These are phyloP conservation scores for Phycomyces blakesleeanus DNA, from an alignment of 192 early-diverging fungal genomes.

Conservation along the genomic window DNA sequence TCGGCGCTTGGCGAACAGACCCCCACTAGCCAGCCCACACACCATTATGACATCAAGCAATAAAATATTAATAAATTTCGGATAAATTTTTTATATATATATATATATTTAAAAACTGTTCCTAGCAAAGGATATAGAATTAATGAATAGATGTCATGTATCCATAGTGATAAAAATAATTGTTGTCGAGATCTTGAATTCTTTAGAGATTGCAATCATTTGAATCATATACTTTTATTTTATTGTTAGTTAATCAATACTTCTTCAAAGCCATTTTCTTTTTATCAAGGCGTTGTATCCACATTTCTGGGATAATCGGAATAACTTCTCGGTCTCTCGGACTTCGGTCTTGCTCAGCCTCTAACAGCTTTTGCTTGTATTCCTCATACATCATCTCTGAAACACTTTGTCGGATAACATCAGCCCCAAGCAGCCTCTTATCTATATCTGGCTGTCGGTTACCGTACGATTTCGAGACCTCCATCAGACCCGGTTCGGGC, in stretches of 20 bases:
- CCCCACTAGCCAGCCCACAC: no score
- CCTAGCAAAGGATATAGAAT: no score
- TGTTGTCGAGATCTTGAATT: no score
- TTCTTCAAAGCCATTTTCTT: not conserved
- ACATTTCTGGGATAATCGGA: slow-evolving; percentile 20
- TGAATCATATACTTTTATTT: no score
- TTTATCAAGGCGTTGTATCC: slow-evolving; percentile 24
- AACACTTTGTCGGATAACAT: not conserved
- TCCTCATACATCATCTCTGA: slow-evolving; percentile 13
- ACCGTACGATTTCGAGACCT: not conserved
- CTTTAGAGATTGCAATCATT: no score
- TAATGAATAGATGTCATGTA: no score
- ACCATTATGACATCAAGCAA: not conserved
- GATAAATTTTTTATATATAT: not conserved
- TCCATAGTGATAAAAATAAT: no score
- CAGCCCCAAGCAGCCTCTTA: not conserved
- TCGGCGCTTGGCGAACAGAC: no score
- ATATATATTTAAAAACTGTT: no score
- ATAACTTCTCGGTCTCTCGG: not conserved
- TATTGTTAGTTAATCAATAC: no score
- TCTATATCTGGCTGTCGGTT: not conserved
- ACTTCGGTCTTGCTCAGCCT: slow-evolving; percentile 1
- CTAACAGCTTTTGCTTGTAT: slow-evolving; percentile 8
- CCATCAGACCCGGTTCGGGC: slow-evolving; percentile 32
- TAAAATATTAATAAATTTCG: not conserved